These are phyloP conservation scores for Spirogloea muscicola DNA, from an alignment of 139 green algal species.

Conservation along the genomic window DNA sequence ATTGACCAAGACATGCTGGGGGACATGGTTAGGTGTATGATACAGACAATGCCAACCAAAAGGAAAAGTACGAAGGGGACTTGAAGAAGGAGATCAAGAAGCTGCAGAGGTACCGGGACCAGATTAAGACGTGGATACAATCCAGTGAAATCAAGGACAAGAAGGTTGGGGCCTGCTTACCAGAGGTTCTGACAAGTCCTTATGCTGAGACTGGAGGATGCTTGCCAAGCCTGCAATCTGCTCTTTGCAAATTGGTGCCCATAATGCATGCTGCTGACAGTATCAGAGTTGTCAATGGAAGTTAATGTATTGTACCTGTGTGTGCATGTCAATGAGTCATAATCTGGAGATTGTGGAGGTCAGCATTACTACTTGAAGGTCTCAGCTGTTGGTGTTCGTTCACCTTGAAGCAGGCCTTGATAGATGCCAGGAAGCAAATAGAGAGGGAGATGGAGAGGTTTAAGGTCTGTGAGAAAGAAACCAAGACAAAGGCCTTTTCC, in stretches of 20 bases:
- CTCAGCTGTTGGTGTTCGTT: too few species aligned
- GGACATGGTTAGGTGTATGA: constrained; percentile 73
- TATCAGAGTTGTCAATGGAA: too few species aligned
- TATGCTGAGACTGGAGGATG: too few species aligned
- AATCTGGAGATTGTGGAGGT: too few species aligned
- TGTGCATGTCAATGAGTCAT: too few species aligned
- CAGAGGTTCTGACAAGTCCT: too few species aligned
- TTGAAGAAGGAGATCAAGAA: constrained; percentile 99
- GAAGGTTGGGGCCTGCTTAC: too few species aligned
- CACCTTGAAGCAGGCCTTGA: constrained; percentile 42
- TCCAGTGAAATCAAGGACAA: constrained; percentile 97
- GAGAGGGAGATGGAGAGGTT: constrained; percentile 98
- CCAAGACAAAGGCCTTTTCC: constrained; percentile 92
- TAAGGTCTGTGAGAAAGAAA: constrained; percentile 91
- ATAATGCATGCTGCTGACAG: neutral
- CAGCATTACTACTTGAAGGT: too few species aligned
- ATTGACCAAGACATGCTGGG: neutral
- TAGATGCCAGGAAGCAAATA: constrained; percentile 81
- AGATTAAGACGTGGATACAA: constrained; percentile 94
- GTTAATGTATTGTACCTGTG: too few species aligned
- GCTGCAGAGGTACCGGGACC: constrained; percentile 93
- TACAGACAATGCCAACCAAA: constrained; percentile 82
- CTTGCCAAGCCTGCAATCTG: neutral
- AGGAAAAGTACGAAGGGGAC: constrained; percentile 95
- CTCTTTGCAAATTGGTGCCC: neutral